Percentiles rank a stretch among this genome's conserved stretches.
Conservation (phyloP, 768 basidiomycete species). For the Hydnomerulius pinastri region DNA sequence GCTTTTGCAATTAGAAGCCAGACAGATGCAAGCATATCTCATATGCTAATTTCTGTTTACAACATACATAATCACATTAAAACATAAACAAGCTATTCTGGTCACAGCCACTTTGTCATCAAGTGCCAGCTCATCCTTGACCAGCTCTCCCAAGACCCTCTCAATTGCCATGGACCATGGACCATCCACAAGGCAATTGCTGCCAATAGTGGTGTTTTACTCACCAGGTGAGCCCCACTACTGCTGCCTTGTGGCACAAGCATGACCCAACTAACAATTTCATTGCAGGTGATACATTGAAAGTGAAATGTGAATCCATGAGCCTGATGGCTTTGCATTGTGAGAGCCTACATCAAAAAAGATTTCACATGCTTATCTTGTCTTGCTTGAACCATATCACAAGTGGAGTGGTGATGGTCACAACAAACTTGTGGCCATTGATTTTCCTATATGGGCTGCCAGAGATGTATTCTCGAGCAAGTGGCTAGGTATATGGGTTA, state of each 20-base stretch:
- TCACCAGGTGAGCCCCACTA: constrained; percentile 5
- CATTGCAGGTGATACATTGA: constrained; percentile 13
- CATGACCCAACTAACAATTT: neutral
- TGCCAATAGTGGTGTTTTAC: constrained; percentile 13
- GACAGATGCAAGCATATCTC: constrained; percentile 14
- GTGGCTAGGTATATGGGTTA: constrained; percentile 33
- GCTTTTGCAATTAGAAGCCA: too few relatives aligned
- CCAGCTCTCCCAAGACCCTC: constrained; percentile 23
- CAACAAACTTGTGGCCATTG: constrained; percentile 33
- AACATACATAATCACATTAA: constrained; percentile 25
- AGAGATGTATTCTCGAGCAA: constrained; percentile 27
- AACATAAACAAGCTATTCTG: constrained; percentile 25
- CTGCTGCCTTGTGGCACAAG: neutral
- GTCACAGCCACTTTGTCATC: constrained; percentile 20
- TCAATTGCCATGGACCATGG: constrained; percentile 14
- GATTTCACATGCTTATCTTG: constrained; percentile 13
- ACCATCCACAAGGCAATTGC: constrained; percentile 24
- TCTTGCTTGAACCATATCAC: constrained; percentile 29
- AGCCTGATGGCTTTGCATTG: constrained; percentile 23
- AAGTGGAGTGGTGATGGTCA: constrained; percentile 39
- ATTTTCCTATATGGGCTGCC: constrained; percentile 35
- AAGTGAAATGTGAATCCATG: constrained; percentile 21
- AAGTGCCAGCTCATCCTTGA: constrained; percentile 24
- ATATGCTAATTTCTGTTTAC: constrained; percentile 30
- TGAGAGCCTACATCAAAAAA: constrained; percentile 31